Percentiles rank a stretch among this genome's conserved stretches.
These are phyloP conservation scores for Eucalyptus victrix DNA, from an alignment of 345 rosid species.

Conservation along the genomic window DNA sequence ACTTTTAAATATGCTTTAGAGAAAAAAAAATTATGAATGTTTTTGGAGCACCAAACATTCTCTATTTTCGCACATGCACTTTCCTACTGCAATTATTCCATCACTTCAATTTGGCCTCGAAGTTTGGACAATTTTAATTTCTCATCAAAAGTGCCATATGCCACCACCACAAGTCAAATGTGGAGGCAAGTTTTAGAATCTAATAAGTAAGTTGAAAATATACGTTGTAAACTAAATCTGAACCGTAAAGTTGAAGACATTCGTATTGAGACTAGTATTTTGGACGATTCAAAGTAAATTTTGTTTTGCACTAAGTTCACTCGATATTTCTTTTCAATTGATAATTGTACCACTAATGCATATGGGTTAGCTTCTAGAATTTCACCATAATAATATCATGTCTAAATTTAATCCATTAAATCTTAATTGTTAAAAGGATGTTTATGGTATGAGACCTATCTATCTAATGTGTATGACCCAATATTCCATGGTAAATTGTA, in stretches of 20 bases:
- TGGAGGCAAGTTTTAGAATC: neutral
- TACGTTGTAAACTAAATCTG: neutral
- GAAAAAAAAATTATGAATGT: neutral
- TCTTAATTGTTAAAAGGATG: neutral
- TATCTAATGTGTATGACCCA: neutral
- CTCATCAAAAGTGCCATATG: neutral
- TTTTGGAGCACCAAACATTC: no score
- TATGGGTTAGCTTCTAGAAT: neutral
- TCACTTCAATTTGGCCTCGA: no score
- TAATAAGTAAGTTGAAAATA: neutral
- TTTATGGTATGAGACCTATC: neutral
- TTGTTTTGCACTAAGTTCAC: neutral
- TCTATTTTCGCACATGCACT: neutral
- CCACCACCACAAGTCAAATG: neutral
- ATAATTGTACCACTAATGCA: neutral
- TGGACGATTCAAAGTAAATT: neutral
- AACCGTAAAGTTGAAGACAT: neutral
- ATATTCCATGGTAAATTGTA: neutral
- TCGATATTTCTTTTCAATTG: neutral
- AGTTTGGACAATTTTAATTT: neutral
- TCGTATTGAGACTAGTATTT: neutral
- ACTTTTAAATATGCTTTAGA: neutral
- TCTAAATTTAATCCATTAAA: neutral
- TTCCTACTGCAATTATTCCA: neutral
- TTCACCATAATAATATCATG: neutral